Conservation (phyloP, 1,284 basidiomycete species). For the Puccinia polysora region DNA sequence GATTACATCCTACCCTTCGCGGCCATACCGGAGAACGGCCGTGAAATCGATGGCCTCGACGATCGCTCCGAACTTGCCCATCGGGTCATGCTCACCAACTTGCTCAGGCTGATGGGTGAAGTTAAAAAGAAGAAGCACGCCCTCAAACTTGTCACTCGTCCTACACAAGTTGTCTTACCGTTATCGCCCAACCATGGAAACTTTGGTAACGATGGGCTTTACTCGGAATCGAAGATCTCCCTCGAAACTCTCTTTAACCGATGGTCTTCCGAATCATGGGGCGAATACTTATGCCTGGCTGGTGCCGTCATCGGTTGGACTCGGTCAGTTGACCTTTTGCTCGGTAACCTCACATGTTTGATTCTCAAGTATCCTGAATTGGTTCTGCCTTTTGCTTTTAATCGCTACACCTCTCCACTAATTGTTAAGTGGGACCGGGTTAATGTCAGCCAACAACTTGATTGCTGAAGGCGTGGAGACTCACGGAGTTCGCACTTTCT, state of each 20-base stretch:
- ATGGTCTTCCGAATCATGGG: conserved; percentile 98
- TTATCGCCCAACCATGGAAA: conserved; percentile 96
- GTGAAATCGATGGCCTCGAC: conserved; percentile 93
- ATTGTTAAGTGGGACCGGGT: conserved; percentile 96
- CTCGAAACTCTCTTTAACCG: conserved; percentile 96
- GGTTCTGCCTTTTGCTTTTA: no score
- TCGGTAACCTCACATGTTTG: background rate
- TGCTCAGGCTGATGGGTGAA: conserved; percentile 88
- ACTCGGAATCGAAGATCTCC: conserved; percentile 97
- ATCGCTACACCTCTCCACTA: no score
- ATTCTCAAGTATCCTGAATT: conserved; percentile 43
- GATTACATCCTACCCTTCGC: conserved; percentile 98
- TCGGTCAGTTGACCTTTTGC: conserved; percentile 41
- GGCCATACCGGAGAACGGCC: conserved; percentile 94
- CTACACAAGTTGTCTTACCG: conserved; percentile 94
- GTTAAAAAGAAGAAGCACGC: conserved; percentile 98
- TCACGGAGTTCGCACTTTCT: conserved; percentile 93
- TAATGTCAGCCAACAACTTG: conserved; percentile 93
- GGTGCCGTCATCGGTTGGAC: conserved; percentile 93
- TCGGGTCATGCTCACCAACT: conserved; percentile 83
- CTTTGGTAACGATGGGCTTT: conserved; percentile 95
- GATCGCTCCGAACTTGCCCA: conserved; percentile 97
- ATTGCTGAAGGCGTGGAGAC: conserved; percentile 90
- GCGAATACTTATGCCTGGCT: conserved; percentile 94
- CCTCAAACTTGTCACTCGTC: conserved; percentile 89